Conservation (phyloP, 257 asterid genomes). For the Anisodus acutangulus region DNA sequence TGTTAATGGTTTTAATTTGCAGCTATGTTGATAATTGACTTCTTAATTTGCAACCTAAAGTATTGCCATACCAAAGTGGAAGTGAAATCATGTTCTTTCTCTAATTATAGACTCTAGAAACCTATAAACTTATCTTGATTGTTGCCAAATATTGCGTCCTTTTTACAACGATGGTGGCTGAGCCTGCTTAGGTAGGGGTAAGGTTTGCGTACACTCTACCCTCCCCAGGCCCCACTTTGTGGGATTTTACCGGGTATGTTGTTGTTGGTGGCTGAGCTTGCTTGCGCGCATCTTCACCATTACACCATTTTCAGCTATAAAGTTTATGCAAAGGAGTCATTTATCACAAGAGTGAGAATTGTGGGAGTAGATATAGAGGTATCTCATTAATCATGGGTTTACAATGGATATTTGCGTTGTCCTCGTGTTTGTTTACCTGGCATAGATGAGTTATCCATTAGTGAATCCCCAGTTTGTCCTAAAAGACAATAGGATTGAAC, state of each 20-base stretch:
- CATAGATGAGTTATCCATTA: background rate
- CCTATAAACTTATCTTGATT: background rate
- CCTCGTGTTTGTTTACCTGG: background rate
- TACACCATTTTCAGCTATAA: background rate
- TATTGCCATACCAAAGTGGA: conserved; percentile 18
- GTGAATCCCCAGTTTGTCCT: background rate
- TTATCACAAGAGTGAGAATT: background rate
- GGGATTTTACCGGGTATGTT: too few species aligned
- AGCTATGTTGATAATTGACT: conserved; percentile 22
- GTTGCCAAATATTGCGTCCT: background rate
- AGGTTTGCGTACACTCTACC: too few species aligned
- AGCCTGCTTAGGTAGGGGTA: background rate
- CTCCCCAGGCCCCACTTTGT: too few species aligned
- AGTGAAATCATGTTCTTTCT: background rate
- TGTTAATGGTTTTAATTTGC: background rate
- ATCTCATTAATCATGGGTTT: background rate
- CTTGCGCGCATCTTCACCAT: background rate
- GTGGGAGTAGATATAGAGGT: background rate
- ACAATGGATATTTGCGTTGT: background rate
- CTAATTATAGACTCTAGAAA: background rate
- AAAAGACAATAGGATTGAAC: background rate
- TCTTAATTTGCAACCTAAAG: conserved; percentile 9
- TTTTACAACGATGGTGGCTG: background rate
- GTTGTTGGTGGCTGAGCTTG: background rate
- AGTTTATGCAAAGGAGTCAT: background rate